phyloP scores from a whole-genome alignment of 208 protist genomes.

The Leishmania major region DNA sequence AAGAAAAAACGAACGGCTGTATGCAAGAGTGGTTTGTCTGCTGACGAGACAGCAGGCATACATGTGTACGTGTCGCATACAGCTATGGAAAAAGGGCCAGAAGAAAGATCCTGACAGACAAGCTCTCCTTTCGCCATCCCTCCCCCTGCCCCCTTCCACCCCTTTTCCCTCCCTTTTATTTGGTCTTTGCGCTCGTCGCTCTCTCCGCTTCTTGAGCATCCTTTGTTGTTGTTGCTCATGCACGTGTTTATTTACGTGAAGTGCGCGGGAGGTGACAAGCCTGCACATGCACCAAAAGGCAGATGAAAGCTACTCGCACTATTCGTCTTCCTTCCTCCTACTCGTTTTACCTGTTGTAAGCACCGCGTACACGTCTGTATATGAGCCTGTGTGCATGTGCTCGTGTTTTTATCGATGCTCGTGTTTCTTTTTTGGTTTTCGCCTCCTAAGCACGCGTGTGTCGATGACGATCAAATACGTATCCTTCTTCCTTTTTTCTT shows the following conservation, averaged over 20 bases:
- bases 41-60: neutral
- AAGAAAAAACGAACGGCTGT: neutral
- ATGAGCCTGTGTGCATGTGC: neutral
- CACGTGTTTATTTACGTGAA: neutral
- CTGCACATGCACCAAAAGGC: neutral
- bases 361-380: neutral
- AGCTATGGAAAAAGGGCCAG: neutral
- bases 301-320: neutral
- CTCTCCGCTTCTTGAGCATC: too few species aligned
- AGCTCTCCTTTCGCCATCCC: neutral
- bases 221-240: neutral
- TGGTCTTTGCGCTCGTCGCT: neutral
- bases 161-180: neutral
- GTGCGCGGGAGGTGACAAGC: neutral
- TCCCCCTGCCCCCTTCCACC: neutral
- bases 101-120: neutral
- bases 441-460: neutral
- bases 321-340: neutral
- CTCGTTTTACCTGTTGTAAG: neutral
- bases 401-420: neutral
- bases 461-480: neutral
- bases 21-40: neutral
- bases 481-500: neutral
- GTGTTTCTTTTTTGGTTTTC: neutral
- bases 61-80: neutral